These are phyloP conservation scores for Vitis hybrid DNA, from an alignment of 177 flowering plant genomes.

Conservation along the genomic window DNA sequence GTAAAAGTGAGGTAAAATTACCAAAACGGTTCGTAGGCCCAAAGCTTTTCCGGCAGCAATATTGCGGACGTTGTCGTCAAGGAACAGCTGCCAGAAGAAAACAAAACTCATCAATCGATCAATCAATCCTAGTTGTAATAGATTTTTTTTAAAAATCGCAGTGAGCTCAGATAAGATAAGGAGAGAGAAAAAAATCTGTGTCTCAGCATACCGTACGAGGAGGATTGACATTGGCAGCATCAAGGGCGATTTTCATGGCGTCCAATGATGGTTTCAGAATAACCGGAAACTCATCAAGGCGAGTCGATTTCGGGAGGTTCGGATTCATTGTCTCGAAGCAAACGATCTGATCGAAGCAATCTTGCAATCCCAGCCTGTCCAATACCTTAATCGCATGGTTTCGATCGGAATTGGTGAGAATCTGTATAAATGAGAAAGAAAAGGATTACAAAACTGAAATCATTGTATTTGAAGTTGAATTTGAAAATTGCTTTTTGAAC, in stretches of 20 bases:
- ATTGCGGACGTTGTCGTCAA: slow-evolving; percentile 75
- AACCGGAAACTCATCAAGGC: slow-evolving; percentile 72
- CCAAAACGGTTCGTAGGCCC: slow-evolving; percentile 81
- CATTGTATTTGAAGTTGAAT: not conserved
- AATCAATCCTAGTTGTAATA: not conserved
- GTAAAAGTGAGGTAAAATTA: slow-evolving; percentile 12
- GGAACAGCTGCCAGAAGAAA: slow-evolving; percentile 57
- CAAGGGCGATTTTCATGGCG: slow-evolving; percentile 71
- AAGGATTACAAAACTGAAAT: not conserved
- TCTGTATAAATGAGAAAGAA: slow-evolving; percentile 31
- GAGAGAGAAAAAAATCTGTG: not conserved
- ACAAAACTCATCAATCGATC: not conserved
- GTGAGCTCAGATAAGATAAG: too few species aligned
- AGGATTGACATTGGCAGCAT: slow-evolving; percentile 59
- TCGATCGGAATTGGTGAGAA: slow-evolving; percentile 85
- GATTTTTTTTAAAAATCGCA: not conserved
- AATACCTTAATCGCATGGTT: slow-evolving; percentile 62
- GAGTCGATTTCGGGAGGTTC: slow-evolving; percentile 44
- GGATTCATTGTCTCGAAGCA: slow-evolving; percentile 94
- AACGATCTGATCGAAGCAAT: slow-evolving; percentile 80
- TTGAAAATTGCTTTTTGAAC: slow-evolving; percentile 4
- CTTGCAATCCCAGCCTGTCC: slow-evolving; percentile 61
- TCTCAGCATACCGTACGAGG: slow-evolving; percentile 52
- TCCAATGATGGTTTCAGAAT: slow-evolving; percentile 75
- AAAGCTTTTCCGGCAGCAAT: slow-evolving; percentile 67